Evolutionary conservation across 2,329 filamentous ascomycete species (phyloP).

Genomic region (Leptographium wingfieldii): DNA sequence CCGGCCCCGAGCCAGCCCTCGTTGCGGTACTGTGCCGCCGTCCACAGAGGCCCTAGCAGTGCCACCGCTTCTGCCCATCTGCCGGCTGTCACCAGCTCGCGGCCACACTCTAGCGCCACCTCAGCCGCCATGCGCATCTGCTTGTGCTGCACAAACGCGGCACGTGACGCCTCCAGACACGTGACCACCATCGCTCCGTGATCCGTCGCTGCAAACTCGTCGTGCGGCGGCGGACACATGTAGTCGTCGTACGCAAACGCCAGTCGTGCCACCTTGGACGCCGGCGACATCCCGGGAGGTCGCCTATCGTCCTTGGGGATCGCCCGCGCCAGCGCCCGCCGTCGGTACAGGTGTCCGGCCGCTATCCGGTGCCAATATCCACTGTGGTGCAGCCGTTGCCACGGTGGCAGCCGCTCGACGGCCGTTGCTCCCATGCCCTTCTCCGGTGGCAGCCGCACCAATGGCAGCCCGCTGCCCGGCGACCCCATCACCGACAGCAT

Average conservation of each 20-base stretch:
- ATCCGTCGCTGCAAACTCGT: conserved; percentile 46
- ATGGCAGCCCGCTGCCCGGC: conserved; percentile 27
- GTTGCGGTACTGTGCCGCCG: conserved; percentile 18
- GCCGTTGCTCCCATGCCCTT: conserved; percentile 41
- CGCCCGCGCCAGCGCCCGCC: conserved; percentile 38
- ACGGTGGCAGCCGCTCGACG: conserved; percentile 41
- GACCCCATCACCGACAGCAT: conserved; percentile 18
- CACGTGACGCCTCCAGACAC: conserved; percentile 34
- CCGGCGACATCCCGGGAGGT: conserved; percentile 33
- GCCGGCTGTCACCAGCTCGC: conserved; percentile 36
- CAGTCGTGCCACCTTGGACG: conserved; percentile 33
- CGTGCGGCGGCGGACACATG: conserved; percentile 50
- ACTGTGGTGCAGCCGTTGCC: conserved; percentile 51
- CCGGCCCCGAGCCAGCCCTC: conserved; percentile 48
- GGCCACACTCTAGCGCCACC: conserved; percentile 42
- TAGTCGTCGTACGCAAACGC: conserved; percentile 52
- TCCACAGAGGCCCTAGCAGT: conserved; percentile 43
- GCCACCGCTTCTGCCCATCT: conserved; percentile 42
- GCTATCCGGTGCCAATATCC: conserved; percentile 56
- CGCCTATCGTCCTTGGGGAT: conserved; percentile 49
- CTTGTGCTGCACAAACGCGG: conserved; percentile 40
- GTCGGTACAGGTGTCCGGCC: conserved; percentile 40
- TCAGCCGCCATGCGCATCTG: conserved; percentile 43
- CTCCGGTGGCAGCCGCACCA: conserved; percentile 27
- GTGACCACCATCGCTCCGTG: conserved; percentile 44